Conservation (phyloP, 2,329 filamentous ascomycete genomes). For the Ophiocordyceps camponoti-rufipedis region DNA sequence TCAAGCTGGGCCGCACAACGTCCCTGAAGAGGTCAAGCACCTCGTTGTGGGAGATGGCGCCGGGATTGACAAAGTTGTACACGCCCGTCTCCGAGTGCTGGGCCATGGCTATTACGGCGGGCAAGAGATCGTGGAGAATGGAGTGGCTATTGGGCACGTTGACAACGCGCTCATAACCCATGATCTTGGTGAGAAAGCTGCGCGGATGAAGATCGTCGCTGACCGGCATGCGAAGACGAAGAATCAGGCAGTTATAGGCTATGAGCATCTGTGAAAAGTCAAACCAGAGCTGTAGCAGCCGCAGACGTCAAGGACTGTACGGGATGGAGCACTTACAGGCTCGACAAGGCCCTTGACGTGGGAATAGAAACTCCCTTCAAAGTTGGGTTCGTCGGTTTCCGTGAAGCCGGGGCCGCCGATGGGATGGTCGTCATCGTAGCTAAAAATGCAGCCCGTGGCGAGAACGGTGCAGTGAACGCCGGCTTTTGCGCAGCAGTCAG, state of each 20-base stretch:
- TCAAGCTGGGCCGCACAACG: constrained; percentile 40
- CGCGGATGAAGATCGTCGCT: constrained; percentile 47
- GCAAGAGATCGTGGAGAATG: constrained; percentile 45
- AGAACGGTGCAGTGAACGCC: constrained; percentile 47
- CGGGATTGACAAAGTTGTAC: constrained; percentile 55
- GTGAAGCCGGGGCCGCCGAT: constrained; percentile 40
- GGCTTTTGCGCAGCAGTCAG: constrained; percentile 39
- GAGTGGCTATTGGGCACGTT: constrained; percentile 53
- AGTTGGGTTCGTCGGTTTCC: constrained; percentile 46
- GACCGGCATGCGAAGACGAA: constrained; percentile 52
- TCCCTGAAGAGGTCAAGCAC: constrained; percentile 44
- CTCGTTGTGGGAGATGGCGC: constrained; percentile 54
- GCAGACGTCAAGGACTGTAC: no score
- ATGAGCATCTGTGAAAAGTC: constrained; percentile 31
- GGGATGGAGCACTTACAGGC: constrained; percentile 9
- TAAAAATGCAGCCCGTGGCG: constrained; percentile 50
- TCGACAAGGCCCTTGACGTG: constrained; percentile 48
- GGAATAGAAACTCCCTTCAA: constrained; percentile 50
- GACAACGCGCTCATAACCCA: constrained; percentile 44
- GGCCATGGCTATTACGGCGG: constrained; percentile 38
- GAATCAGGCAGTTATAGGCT: constrained; percentile 43
- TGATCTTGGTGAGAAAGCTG: constrained; percentile 53
- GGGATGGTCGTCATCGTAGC: constrained; percentile 42
- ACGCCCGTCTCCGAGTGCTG: constrained; percentile 43
- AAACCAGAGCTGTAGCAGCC: background rate